Conservation (phyloP, 768 basidiomycete genomes). For the Termitomyces sp. region DNA sequence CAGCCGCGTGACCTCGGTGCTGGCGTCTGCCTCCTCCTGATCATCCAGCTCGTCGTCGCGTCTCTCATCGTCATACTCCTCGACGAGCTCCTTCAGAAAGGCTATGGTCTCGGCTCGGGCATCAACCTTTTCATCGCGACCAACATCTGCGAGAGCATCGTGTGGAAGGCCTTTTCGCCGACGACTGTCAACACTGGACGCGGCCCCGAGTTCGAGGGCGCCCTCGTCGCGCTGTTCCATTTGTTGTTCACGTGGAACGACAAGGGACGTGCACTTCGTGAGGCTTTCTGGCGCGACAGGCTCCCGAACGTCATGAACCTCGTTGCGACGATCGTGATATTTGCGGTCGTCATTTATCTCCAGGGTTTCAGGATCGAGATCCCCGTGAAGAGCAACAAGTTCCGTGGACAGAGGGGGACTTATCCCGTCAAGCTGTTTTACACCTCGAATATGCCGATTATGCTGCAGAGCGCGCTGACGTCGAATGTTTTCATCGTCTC, state of each 20-base stretch:
- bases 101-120: slow-evolving; percentile 97
- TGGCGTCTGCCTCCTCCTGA: slow-evolving; percentile 93
- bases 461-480: slow-evolving; percentile 92
- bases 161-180: slow-evolving; percentile 99
- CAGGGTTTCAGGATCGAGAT: slow-evolving; percentile 99
- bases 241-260: slow-evolving; percentile 97
- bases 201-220: slow-evolving; percentile 97
- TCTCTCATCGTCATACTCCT: slow-evolving; percentile 96
- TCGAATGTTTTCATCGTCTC: slow-evolving; percentile 94
- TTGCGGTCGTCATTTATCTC: slow-evolving; percentile 94
- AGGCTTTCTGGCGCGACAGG: slow-evolving; percentile 97
- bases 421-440: slow-evolving; percentile 99
- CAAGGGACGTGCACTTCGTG: slow-evolving; percentile 92
- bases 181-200: slow-evolving; percentile 98
- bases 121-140: slow-evolving; percentile 99
- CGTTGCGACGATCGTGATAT: slow-evolving; percentile 86
- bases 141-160: slow-evolving; percentile 98
- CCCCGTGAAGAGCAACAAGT: slow-evolving; percentile 93
- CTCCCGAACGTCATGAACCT: slow-evolving; percentile 98
- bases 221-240: slow-evolving; percentile 94
- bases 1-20: slow-evolving; percentile 90
- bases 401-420: slow-evolving; percentile 91
- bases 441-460: slow-evolving; percentile 99
- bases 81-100: slow-evolving; percentile 98
- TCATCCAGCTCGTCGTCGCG: slow-evolving; percentile 92